A percentile compares a stretch with the other conserved stretches of the same genome.
phyloP scores from a whole-genome alignment of 2,329 filamentous ascomycete genomes.

The Ceratocystis lukuohia region DNA sequence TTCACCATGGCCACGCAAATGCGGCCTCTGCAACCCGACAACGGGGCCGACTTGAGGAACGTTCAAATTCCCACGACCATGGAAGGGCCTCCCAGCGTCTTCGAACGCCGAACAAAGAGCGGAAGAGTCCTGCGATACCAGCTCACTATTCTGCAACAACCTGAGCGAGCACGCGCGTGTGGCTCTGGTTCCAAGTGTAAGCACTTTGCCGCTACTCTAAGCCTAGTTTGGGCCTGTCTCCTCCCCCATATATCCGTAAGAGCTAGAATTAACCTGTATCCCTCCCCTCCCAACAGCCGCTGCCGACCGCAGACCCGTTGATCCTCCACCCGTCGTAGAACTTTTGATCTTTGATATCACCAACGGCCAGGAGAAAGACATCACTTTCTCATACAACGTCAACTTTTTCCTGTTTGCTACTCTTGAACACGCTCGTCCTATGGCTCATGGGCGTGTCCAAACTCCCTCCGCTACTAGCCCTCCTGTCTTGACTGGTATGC shows the following conservation, averaged over 20 bases:
- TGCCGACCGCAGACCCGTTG: slow-evolving; percentile 80
- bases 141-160: slow-evolving; percentile 81
- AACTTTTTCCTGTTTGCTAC: slow-evolving; percentile 97
- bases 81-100: slow-evolving; percentile 16
- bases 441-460: slow-evolving; percentile 67
- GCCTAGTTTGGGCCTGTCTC: too few relatives aligned
- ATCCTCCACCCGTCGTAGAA: slow-evolving; percentile 88
- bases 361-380: slow-evolving; percentile 48
- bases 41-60: slow-evolving; percentile 3
- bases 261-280: not conserved
- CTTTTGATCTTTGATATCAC: slow-evolving; percentile 63
- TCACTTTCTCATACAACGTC: slow-evolving; percentile 85
- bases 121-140: slow-evolving; percentile 69
- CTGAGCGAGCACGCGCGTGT: slow-evolving; percentile 85
- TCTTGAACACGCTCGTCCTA: slow-evolving; percentile 69
- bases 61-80: not conserved
- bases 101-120: slow-evolving; percentile 46
- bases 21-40: slow-evolving; percentile 17
- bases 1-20: slow-evolving; percentile 15
- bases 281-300: slow-evolving; percentile 41
- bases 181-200: slow-evolving; percentile 90
- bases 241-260: not conserved
- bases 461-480: slow-evolving; percentile 53
- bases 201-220: slow-evolving; percentile 24
- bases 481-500: slow-evolving; percentile 83